phyloP scores from a whole-genome alignment of 768 basidiomycete species.

The Suillus placidus region DNA sequence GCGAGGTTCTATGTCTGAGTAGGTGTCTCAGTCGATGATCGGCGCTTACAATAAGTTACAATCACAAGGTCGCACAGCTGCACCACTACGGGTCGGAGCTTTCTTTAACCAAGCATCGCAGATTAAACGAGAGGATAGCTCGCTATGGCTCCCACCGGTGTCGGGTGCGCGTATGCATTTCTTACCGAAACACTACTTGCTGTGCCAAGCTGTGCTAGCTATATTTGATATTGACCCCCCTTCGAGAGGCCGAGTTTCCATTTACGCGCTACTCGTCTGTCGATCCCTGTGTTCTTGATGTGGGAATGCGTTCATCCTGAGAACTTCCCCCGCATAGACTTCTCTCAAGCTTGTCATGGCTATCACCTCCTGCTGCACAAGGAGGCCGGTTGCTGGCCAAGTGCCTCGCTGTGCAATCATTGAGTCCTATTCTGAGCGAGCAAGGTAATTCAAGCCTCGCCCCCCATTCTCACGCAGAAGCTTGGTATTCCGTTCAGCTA shows the following conservation, averaged over 20 bases:
- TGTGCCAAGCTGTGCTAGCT: too few species aligned
- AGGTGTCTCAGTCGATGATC: too few species aligned
- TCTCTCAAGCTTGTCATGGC: constrained; percentile 4
- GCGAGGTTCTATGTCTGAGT: too few species aligned
- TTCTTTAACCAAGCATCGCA: too few species aligned
- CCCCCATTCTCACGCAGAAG: constrained; percentile 32
- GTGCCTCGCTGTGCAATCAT: not conserved
- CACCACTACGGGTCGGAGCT: too few species aligned
- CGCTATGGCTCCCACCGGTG: too few species aligned
- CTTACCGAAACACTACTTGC: too few species aligned
- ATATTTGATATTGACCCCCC: not conserved
- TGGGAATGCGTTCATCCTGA: constrained; percentile 4
- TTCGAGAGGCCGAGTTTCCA: not conserved
- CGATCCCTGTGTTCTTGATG: constrained; percentile 1
- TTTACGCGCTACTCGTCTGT: constrained; percentile 6
- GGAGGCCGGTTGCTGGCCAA: too few species aligned
- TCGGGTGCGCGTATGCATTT: too few species aligned
- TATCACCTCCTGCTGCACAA: not conserved
- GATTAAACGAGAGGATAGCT: too few species aligned
- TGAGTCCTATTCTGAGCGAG: constrained; percentile 8
- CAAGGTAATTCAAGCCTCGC: constrained; percentile 3
- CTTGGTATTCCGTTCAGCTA: constrained; percentile 11
- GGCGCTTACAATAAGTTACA: too few species aligned
- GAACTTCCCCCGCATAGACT: constrained; percentile 1
- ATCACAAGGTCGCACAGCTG: too few species aligned